Conservation (phyloP, 1,139 yeast species). For the Yamadazyma jaroonii region DNA sequence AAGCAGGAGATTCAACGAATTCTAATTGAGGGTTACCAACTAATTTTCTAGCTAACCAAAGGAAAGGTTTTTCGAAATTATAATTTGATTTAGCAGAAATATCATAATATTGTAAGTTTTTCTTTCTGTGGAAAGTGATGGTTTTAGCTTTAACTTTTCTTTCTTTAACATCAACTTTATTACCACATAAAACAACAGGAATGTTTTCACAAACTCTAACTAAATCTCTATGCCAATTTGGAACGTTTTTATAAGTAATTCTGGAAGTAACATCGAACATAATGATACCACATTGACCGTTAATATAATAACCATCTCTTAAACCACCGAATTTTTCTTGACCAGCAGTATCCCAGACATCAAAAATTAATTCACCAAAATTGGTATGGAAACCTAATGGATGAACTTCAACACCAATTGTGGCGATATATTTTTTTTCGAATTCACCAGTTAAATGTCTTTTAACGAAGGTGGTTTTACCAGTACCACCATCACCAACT, state of each 20-base stretch:
- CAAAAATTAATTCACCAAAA: slow-evolving; percentile 98
- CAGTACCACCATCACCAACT: slow-evolving; percentile 99
- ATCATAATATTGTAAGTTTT: slow-evolving; percentile 98
- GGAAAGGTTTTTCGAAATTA: slow-evolving; percentile 99
- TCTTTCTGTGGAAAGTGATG: slow-evolving; percentile 99
- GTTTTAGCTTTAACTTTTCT: slow-evolving; percentile 99
- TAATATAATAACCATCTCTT: slow-evolving; percentile 98
- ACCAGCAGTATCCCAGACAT: slow-evolving; percentile 99
- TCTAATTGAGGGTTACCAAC: slow-evolving; percentile 98
- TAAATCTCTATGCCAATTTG: slow-evolving; percentile 99
- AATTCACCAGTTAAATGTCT: slow-evolving; percentile 99
- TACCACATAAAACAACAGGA: slow-evolving; percentile 98
- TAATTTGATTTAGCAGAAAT: slow-evolving; percentile 99
- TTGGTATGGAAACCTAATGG: slow-evolving; percentile 98
- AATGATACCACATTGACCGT: slow-evolving; percentile 99
- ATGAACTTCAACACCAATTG: slow-evolving; percentile 99
- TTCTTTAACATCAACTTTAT: slow-evolving; percentile 99
- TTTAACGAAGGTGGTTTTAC: slow-evolving; percentile 99
- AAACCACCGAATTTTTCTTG: slow-evolving; percentile 99
- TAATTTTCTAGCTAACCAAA: slow-evolving; percentile 99
- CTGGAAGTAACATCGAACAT: slow-evolving; percentile 99
- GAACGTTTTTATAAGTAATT: slow-evolving; percentile 99
- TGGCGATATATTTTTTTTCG: slow-evolving; percentile 98
- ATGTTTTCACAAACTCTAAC: slow-evolving; percentile 99
- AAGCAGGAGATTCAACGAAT: slow-evolving; percentile 98